These are phyloP conservation scores for Neopestalotiopsis rosae DNA, from an alignment of 2,329 filamentous ascomycete genomes.

Conservation along the genomic window DNA sequence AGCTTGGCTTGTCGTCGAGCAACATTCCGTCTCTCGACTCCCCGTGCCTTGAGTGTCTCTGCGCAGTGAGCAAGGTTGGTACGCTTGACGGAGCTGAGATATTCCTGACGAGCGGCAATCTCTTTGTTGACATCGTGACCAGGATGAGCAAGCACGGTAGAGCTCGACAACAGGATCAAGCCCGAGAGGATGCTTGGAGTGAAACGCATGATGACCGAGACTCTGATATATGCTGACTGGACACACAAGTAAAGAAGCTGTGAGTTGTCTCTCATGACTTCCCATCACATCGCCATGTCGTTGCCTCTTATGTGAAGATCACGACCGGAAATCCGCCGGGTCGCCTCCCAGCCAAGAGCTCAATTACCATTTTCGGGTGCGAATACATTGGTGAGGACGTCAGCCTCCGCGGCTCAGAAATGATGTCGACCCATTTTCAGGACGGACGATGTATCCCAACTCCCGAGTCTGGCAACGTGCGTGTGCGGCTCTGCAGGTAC, in stretches of 20 bases:
- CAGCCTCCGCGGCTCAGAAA: neutral
- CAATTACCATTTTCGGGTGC: neutral
- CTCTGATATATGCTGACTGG: neutral
- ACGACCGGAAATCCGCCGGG: neutral
- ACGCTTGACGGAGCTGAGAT: constrained; percentile 44
- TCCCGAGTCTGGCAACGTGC: neutral
- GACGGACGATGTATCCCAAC: neutral
- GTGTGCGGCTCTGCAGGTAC: neutral
- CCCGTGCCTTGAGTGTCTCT: constrained; percentile 51
- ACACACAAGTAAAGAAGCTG: neutral
- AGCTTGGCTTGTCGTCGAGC: constrained; percentile 49
- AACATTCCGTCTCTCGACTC: constrained; percentile 47
- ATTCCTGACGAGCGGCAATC: constrained; percentile 53
- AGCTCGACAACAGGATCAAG: constrained; percentile 23
- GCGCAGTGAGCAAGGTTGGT: constrained; percentile 52
- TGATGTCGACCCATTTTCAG: neutral
- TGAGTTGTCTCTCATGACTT: neutral
- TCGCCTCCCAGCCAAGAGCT: neutral
- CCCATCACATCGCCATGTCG: neutral
- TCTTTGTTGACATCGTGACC: constrained; percentile 55
- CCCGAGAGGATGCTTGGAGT: constrained; percentile 24
- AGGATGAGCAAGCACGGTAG: constrained; percentile 46
- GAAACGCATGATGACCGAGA: constrained; percentile 30
- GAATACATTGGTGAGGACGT: neutral
- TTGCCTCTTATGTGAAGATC: neutral